phyloP scores from a whole-genome alignment of 2,329 filamentous ascomycete genomes.

The Epichloe sylvatica region DNA sequence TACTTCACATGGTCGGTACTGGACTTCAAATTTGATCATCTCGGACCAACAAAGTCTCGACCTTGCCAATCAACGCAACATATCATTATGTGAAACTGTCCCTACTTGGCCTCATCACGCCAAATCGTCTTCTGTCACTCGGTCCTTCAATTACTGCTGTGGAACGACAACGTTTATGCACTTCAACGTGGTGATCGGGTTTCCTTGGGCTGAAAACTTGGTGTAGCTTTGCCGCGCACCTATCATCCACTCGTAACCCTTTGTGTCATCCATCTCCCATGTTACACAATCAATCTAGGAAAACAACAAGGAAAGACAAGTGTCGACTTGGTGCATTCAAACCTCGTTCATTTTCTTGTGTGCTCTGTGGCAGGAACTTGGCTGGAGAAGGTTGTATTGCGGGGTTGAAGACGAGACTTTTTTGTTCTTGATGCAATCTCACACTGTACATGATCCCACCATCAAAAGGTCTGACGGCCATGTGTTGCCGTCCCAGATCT shows the following conservation, averaged over 20 bases:
- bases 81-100: not conserved
- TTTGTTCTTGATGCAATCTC: not conserved
- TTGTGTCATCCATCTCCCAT: not conserved
- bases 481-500: not conserved
- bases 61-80: not conserved
- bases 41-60: not conserved
- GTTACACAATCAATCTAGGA: not conserved
- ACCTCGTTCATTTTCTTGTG: not conserved
- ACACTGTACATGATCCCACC: not conserved
- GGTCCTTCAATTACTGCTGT: not conserved
- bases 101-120: not conserved
- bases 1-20: not conserved
- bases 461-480: not conserved
- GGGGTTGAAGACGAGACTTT: not conserved
- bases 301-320: slow-evolving; percentile 1
- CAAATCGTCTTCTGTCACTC: not conserved
- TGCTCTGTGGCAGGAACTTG: not conserved
- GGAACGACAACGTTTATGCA: not conserved
- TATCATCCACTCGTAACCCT: not conserved
- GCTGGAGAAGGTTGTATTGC: not conserved
- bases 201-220: not conserved
- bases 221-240: not conserved
- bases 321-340: not conserved
- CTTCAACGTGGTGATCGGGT: slow-evolving; percentile 1
- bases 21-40: not conserved